Evolutionary conservation across 371 early-diverging fungal species (phyloP), one percentile per base, ranked within the genome.

Genomic region (Mortierella sp.): DNA sequence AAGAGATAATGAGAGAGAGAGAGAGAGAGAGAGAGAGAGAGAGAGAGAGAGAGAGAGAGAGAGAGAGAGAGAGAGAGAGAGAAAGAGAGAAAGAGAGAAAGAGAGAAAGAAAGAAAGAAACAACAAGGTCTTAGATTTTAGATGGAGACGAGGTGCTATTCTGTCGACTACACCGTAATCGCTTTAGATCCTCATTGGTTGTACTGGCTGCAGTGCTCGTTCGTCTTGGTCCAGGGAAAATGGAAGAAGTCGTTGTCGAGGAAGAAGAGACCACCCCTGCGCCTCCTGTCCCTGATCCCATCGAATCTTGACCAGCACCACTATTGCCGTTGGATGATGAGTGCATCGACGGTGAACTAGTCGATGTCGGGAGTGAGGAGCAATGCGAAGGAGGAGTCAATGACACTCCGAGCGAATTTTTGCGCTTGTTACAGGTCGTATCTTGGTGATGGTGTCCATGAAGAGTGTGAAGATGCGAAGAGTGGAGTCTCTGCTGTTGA

Each of bases 161-260:
- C n/a, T 68, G 79, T 2, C 79, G 79, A 52, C 79, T 79, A 57
- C 79, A 79, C 43, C 79, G 44, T 29, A 79, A 29, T 18, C 79
- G 79, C 53, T 79, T 79, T 53, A 79, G 45, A 55, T 79, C 79
- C 58, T 79, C 79, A 21, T 79, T 72, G 29, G 73, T 72, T 2
- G 79, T 79, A 50, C 79, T 79, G 16, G 79, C 60, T n/a, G 70
- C 66, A 7, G 79, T 79, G 46, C 79, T 79, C 14, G 79, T 79
- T 6, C 79, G 65, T 3, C 79, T 69, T 1, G 79, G 63, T 14
- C 79, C 79, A 11, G 79, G 79, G 29, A 72, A 72, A 60, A 72
- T 72, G 21, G 72, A 29, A 7, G 79, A 69, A 0, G 79, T 72
- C 9, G 79, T 68, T 0, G 62, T 52, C 46, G 72, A 55, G 1